phyloP scores from a whole-genome alignment of 1,139 yeast genomes.

The Entelexis paramagnoliae region DNA sequence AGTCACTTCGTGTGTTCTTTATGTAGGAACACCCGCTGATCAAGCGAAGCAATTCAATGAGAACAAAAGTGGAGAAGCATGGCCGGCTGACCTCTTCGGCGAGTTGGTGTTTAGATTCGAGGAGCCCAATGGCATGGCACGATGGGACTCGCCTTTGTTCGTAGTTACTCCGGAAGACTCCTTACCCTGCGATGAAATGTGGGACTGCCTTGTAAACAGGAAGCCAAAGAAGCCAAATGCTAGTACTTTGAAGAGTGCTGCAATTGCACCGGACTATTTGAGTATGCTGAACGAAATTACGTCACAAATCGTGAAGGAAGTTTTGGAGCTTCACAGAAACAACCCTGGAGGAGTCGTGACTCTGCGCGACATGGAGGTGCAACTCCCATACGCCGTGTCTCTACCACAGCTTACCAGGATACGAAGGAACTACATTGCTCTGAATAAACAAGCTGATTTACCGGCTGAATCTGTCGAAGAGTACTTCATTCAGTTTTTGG shows the following conservation, averaged over 20 bases:
- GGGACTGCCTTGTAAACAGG: conserved; percentile 57
- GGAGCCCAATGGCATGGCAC: conserved; percentile 74
- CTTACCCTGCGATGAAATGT: conserved; percentile 56
- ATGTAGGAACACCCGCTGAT: conserved; percentile 58
- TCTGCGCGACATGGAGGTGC: conserved; percentile 38
- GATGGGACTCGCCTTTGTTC: conserved; percentile 94
- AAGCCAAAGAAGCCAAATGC: conserved; percentile 43
- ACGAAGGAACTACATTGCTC: conserved; percentile 65
- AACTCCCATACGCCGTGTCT: conserved; percentile 57
- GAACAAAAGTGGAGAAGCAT: conserved; percentile 28
- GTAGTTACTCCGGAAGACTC: conserved; percentile 51
- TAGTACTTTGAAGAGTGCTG: conserved; percentile 46
- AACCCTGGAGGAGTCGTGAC: conserved; percentile 43
- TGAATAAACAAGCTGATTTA: conserved; percentile 66
- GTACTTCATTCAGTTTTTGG: conserved; percentile 22
- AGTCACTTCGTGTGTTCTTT: conserved; percentile 77
- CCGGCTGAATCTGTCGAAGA: conserved; percentile 19
- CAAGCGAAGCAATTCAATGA: conserved; percentile 56
- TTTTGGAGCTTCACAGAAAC: conserved; percentile 52
- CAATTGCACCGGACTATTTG: conserved; percentile 67
- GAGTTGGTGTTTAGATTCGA: conserved; percentile 79
- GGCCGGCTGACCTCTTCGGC: conserved; percentile 60
- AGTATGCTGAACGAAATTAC: conserved; percentile 73
- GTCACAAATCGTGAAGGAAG: conserved; percentile 47
- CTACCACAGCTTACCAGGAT: conserved; percentile 74